phyloP scores from a whole-genome alignment of 768 basidiomycete species.

The Panellus pusillus region DNA sequence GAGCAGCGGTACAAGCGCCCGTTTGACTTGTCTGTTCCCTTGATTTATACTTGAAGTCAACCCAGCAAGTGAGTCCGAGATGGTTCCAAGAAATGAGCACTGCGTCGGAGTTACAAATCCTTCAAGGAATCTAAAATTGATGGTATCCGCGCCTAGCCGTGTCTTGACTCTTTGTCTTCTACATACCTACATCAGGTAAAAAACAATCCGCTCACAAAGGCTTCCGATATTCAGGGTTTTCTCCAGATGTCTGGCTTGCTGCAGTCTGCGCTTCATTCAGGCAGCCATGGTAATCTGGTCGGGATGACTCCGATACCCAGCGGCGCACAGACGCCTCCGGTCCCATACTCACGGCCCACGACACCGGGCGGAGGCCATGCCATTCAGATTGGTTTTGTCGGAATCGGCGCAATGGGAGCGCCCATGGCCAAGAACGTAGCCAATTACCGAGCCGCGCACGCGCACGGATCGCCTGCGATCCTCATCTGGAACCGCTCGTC shows the following conservation, averaged over 20 bases:
- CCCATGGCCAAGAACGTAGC: constrained; percentile 82
- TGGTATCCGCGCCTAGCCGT: too few species aligned
- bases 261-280: background rate
- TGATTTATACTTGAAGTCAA: too few species aligned
- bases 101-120: too few species aligned
- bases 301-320: background rate
- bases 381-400: constrained; percentile 43
- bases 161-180: too few species aligned
- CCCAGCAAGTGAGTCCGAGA: too few species aligned
- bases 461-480: constrained; percentile 47
- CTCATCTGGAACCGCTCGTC: constrained; percentile 76
- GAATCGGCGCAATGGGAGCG: constrained; percentile 69
- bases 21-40: too few species aligned
- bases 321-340: constrained; percentile 15
- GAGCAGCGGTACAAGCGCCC: too few species aligned
- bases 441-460: constrained; percentile 40
- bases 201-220: too few species aligned
- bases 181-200: too few species aligned
- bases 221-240: background rate
- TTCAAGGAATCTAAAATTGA: too few species aligned
- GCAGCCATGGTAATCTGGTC: constrained; percentile 29
- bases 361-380: constrained; percentile 41
- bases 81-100: too few species aligned
- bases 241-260: background rate
- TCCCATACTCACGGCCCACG: constrained; percentile 57